Evolutionary conservation across 805 yeast genomes (phyloP), one percentile per base, ranked within the genome.

Genomic region (Kodamaea restingae): DNA sequence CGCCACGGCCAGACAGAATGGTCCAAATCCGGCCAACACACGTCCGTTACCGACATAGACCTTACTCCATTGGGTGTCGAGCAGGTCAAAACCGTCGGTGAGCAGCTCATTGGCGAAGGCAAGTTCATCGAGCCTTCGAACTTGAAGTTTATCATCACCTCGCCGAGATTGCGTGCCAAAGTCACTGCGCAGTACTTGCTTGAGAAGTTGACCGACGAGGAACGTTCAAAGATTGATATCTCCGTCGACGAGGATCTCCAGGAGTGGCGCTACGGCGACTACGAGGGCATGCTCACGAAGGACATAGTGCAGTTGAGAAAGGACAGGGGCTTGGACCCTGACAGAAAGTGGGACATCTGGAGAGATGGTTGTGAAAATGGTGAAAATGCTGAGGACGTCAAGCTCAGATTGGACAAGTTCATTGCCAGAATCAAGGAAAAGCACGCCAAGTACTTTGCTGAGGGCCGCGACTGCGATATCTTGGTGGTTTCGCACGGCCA

Each of bases 201-300:
- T 31, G 76, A 73, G 41, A 55, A 65, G 3, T 54, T 80, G 32
- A 67, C 70, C 17, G 70, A 64, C 10, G 67, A 65, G 18, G 62
- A 67, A 12, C 69, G 63, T 43, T 46, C 67, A 7, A 46, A 60
- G 5, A 70, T 81, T 35, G 65, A 71, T 7, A 52, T 73, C 32
- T 61, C 67, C 41, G 55, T 50, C 15, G 82, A 80, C 46, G 78
- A 84, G 35, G 88, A 87, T 52, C 62, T 88, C 36, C 75, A 93
- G 50, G 98, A 91, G 63, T 91, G 97, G 97, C 95, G 87, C 49
- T 91, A 91, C 54, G 98, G 98, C 49, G 93, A 86, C 55, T 91
- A 91, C 60, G 98, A 91, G 68, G 98, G 98, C 4, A 60, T 80
- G 48, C 56, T 73, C 41, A 84, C 95, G 2, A 58, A 65, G 5